Conservation (phyloP, 441 rosid species). For the Rhodomyrtus psidioides region DNA sequence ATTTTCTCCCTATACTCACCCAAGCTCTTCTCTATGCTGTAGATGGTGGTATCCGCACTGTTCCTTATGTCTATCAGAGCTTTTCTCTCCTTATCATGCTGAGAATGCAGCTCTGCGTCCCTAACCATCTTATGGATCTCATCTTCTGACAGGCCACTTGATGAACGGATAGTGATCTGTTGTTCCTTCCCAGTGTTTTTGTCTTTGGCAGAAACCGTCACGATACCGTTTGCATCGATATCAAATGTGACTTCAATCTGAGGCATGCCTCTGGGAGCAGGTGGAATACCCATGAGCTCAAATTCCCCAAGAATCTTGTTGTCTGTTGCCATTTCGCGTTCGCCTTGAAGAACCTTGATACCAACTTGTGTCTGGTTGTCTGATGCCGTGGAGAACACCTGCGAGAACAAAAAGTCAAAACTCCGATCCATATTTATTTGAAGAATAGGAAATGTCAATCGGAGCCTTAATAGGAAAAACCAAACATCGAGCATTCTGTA, state of each 20-base stretch:
- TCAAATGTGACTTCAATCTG: conserved; percentile 95
- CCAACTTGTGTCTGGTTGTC: conserved; percentile 98
- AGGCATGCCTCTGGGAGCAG: conserved; percentile 85
- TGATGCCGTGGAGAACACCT: conserved; percentile 96
- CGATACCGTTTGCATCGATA: conserved; percentile 94
- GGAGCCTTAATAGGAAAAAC: neutral
- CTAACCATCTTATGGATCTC: conserved; percentile 93
- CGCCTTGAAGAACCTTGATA: conserved; percentile 94
- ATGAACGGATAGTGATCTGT: conserved; percentile 91
- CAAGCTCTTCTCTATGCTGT: conserved; percentile 88
- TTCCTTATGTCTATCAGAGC: conserved; percentile 66
- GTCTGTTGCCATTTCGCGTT: conserved; percentile 91
- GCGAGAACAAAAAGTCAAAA: neutral
- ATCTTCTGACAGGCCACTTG: conserved; percentile 87
- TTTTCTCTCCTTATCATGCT: conserved; percentile 77
- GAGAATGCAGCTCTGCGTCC: conserved; percentile 83
- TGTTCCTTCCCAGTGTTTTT: conserved; percentile 84
- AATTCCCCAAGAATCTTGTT: conserved; percentile 85
- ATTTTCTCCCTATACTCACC: conserved; percentile 77
- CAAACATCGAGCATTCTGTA: neutral
- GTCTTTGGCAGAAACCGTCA: conserved; percentile 95
- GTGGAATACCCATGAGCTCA: conserved; percentile 89
- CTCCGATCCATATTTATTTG: neutral
- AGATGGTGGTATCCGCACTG: conserved; percentile 74
- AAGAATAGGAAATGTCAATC: neutral